phyloP scores from a whole-genome alignment of 1,284 basidiomycete genomes.

The Schizophyllum commune region DNA sequence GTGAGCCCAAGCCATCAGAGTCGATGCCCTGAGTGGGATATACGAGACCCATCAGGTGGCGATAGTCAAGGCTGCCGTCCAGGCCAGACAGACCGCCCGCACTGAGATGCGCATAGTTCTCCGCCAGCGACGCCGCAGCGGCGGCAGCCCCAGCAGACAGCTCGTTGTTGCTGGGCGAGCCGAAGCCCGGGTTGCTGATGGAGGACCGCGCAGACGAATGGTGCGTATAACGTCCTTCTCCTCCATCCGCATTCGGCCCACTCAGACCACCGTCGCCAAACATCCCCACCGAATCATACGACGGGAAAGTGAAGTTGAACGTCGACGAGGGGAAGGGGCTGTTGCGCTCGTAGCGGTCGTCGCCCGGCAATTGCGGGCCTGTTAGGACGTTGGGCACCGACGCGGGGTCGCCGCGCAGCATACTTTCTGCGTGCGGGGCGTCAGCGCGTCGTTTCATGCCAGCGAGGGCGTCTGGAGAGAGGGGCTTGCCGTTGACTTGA shows the following conservation, averaged over 20 bases:
- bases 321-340: conserved; percentile 63
- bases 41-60: conserved; percentile 47
- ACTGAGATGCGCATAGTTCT: conserved; percentile 57
- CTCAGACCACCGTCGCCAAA: conserved; percentile 35
- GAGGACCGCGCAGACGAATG: conserved; percentile 20
- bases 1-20: conserved; percentile 20
- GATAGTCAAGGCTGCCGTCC: conserved; percentile 54
- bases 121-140: conserved; percentile 57
- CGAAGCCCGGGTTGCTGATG: conserved; percentile 28
- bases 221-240: conserved; percentile 11
- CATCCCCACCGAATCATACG: conserved; percentile 50
- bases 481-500: conserved; percentile 70
- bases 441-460: conserved; percentile 73
- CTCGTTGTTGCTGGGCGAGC: conserved; percentile 32
- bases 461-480: conserved; percentile 50
- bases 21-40: conserved; percentile 43
- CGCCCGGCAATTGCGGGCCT: conserved; percentile 17
- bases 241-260: conserved; percentile 7
- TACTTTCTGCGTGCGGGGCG: conserved; percentile 64
- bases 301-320: conserved; percentile 73
- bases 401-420: conserved; percentile 70
- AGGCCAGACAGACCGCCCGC: conserved; percentile 41
- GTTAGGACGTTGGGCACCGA: conserved; percentile 28
- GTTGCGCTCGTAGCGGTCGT: conserved; percentile 28
- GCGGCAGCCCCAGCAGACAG: conserved; percentile 58